phyloP scores from a whole-genome alignment of 257 asterid genomes.

The Mitragyna speciosa region DNA sequence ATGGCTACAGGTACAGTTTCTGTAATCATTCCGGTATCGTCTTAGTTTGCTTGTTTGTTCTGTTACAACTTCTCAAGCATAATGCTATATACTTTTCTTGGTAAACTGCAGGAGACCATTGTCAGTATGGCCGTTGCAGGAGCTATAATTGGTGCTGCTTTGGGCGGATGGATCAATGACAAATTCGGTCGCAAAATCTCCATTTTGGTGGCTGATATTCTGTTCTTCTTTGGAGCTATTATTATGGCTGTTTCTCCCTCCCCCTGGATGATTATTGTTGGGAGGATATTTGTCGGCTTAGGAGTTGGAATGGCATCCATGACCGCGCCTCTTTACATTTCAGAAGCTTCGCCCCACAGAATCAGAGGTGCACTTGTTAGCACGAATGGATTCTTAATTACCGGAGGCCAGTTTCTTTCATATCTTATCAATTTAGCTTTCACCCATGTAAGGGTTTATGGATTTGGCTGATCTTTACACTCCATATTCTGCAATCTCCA shows the following conservation, averaged over 20 bases:
- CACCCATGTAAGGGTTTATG: constrained; percentile 35
- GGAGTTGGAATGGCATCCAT: constrained; percentile 82
- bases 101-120: constrained; percentile 45
- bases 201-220: constrained; percentile 48
- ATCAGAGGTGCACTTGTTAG: constrained; percentile 74
- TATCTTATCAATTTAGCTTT: constrained; percentile 60
- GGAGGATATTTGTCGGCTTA: constrained; percentile 56
- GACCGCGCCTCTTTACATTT: constrained; percentile 68
- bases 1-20: constrained; percentile 33
- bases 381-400: constrained; percentile 59
- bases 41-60: neutral
- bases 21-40: neutral
- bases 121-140: constrained; percentile 78
- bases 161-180: constrained; percentile 64
- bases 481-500: neutral
- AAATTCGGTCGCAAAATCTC: constrained; percentile 51
- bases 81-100: neutral
- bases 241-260: constrained; percentile 53
- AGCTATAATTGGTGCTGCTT: constrained; percentile 62
- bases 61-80: neutral
- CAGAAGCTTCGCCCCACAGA: constrained; percentile 68
- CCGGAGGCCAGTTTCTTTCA: constrained; percentile 59
- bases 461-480: neutral
- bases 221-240: constrained; percentile 52
- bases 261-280: constrained; percentile 49